These are phyloP conservation scores for Trypanosoma brucei DNA, from an alignment of 208 protist species.

Conservation along the genomic window DNA sequence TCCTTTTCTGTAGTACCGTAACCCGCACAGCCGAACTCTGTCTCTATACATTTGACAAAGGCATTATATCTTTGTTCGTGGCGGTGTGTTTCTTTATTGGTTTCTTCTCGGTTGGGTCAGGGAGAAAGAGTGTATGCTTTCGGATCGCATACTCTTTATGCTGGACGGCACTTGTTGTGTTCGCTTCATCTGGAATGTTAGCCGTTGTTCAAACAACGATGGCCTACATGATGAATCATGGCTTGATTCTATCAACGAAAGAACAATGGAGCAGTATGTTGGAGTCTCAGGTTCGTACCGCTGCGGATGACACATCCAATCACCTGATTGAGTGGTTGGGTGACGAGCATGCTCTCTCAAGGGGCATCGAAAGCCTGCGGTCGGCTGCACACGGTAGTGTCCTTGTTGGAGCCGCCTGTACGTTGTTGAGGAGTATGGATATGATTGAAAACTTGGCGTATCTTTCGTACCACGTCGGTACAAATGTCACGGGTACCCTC, in stretches of 20 bases:
- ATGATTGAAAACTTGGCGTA: constrained; percentile 63
- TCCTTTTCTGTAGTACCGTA: constrained; percentile 31
- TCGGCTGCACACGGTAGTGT: constrained; percentile 17
- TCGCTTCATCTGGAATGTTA: constrained; percentile 46
- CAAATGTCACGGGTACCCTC: constrained; percentile 39
- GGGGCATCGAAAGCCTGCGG: constrained; percentile 8
- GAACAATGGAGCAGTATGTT: constrained; percentile 55
- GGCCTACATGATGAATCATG: constrained; percentile 45
- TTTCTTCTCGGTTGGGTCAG: constrained; percentile 51
- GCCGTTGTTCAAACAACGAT: constrained; percentile 43
- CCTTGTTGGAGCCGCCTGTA: constrained; percentile 18
- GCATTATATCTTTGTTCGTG: constrained; percentile 43
- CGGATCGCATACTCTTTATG: constrained; percentile 38
- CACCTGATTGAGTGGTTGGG: constrained; percentile 29
- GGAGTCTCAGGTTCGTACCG: constrained; percentile 36
- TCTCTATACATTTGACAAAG: constrained; percentile 39
- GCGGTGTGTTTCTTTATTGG: constrained; percentile 42
- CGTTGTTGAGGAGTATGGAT: constrained; percentile 45
- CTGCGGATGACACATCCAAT: neutral
- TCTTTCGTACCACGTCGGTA: constrained; percentile 43
- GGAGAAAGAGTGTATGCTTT: constrained; percentile 35
- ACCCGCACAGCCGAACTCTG: constrained; percentile 35
- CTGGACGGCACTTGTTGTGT: constrained; percentile 50
- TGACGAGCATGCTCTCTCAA: constrained; percentile 13
- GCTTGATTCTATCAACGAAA: constrained; percentile 36